Conservation (phyloP, 805 yeast species). For the Wickerhamomyces tratensis region DNA sequence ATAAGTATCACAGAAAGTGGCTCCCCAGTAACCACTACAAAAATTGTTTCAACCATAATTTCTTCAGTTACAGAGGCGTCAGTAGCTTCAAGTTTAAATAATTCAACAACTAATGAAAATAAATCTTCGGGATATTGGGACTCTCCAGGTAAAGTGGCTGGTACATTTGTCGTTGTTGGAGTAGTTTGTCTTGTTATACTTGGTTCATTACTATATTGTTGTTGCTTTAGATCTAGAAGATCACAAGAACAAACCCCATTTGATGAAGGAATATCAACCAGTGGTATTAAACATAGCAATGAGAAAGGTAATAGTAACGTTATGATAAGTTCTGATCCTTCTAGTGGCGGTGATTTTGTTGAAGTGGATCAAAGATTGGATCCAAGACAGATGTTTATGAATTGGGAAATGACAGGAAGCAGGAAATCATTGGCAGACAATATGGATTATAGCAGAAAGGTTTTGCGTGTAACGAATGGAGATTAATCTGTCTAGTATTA, state of each 20-base stretch:
- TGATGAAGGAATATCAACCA: conserved; percentile 7
- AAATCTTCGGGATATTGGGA: conserved; percentile 38
- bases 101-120: conserved; percentile 7
- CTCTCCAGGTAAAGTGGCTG: conserved; percentile 68
- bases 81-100: conserved; percentile 7
- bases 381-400: conserved; percentile 42
- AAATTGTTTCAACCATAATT: conserved; percentile 16
- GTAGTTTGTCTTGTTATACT: conserved; percentile 41
- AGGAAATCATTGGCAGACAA: conserved; percentile 42
- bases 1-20: conserved; percentile 25
- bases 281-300: neutral
- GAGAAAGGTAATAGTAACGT: neutral
- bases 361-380: conserved; percentile 54
- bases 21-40: conserved; percentile 15
- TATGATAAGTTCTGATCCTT: too few relatives aligned
- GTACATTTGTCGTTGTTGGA: conserved; percentile 71
- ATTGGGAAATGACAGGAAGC: conserved; percentile 33
- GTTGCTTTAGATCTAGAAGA: conserved; percentile 21
- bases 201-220: conserved; percentile 32
- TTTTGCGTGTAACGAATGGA: conserved; percentile 32
- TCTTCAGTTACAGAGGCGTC: conserved; percentile 5
- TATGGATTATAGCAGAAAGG: conserved; percentile 46
- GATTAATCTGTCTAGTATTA: neutral
- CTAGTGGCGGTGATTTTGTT: conserved; percentile 7
- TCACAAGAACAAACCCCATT: neutral